Conservation (phyloP, 148 eudicot genomes). For the Talinum fruticosum region DNA sequence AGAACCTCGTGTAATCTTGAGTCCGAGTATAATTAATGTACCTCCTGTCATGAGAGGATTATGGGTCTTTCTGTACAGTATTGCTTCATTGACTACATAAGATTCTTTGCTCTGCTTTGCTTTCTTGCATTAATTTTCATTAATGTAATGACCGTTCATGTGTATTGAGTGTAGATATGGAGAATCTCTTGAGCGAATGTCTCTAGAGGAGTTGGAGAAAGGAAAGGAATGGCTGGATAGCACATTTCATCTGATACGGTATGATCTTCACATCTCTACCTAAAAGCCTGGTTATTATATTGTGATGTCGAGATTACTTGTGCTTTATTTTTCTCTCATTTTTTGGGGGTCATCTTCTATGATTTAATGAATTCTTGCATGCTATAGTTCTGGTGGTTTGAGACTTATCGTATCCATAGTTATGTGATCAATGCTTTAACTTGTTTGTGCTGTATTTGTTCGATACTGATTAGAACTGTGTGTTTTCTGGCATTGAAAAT, state of each 20-base stretch:
- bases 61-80: neutral
- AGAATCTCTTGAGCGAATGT: slow-evolving; percentile 61
- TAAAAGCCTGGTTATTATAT: neutral
- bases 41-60: slow-evolving; percentile 8
- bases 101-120: neutral
- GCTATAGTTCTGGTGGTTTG: neutral
- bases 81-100: neutral
- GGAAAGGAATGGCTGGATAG: slow-evolving; percentile 83
- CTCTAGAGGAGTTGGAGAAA: slow-evolving; percentile 60
- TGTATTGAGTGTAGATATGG: slow-evolving; percentile 47
- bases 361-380: neutral
- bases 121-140: too few relatives aligned
- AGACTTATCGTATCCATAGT: neutral
- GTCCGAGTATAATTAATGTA: neutral
- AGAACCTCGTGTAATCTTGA: neutral
- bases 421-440: neutral
- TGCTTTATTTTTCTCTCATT: neutral
- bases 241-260: slow-evolving; percentile 85
- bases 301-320: neutral
- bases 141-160: neutral
- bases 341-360: neutral
- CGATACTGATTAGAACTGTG: neutral
- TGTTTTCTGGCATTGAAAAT: neutral
- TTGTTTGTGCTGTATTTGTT: neutral
- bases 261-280: slow-evolving; percentile 15